Percentiles rank a stretch among this genome's conserved stretches.
Conservation (phyloP, 306 rosid species). For the Notholithocarpus densiflorus region DNA sequence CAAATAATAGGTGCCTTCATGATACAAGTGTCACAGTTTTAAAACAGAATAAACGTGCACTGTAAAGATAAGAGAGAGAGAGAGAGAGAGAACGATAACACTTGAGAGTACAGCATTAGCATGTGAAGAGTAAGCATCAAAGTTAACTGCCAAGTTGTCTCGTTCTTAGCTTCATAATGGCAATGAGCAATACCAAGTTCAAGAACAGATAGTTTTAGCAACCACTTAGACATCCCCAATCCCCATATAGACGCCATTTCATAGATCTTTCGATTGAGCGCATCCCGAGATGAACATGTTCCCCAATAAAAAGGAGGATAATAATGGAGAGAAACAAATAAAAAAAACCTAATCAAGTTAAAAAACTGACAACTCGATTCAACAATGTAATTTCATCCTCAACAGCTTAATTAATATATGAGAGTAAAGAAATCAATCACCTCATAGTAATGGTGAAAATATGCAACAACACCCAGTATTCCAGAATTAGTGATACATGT, state of each 20-base stretch:
- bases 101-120: neutral
- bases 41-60: constrained; percentile 15
- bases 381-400: neutral
- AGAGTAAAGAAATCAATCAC: constrained; percentile 35
- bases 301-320: neutral
- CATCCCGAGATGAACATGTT: too few relatives aligned
- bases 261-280: too few relatives aligned
- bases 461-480: constrained; percentile 62
- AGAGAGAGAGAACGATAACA: neutral
- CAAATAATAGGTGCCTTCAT: constrained; percentile 82
- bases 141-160: neutral
- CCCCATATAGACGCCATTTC: too few relatives aligned
- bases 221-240: neutral
- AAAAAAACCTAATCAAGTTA: neutral
- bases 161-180: neutral
- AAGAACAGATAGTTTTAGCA: neutral
- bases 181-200: neutral
- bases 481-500: constrained; percentile 58
- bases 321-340: neutral
- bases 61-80: constrained; percentile 3
- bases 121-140: neutral
- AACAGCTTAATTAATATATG: neutral
- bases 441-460: constrained; percentile 87
- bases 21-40: constrained; percentile 18
- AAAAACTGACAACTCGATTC: neutral